These are phyloP conservation scores for Diaporthe ampelina DNA, from an alignment of 2,329 filamentous ascomycete genomes.

Conservation along the genomic window DNA sequence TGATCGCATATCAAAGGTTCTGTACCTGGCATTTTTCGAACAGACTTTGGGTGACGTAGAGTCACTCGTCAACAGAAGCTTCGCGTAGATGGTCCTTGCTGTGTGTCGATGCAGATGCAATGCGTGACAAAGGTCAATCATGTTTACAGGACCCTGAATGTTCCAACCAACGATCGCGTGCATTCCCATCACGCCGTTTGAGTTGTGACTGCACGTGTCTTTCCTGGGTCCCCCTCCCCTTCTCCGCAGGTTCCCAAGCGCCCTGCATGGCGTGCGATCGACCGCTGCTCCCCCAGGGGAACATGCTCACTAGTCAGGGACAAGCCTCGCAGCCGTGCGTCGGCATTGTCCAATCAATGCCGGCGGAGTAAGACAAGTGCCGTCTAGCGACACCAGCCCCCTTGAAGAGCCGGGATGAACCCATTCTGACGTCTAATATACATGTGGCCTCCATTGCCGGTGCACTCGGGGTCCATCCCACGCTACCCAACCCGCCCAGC, in stretches of 20 bases:
- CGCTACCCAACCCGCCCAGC: background rate
- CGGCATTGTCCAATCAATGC: constrained; percentile 18
- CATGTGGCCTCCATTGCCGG: constrained; percentile 8
- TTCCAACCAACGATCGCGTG: background rate
- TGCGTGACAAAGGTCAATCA: background rate
- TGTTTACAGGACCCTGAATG: constrained; percentile 1
- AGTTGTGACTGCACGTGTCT: constrained; percentile 23
- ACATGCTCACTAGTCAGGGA: constrained; percentile 19
- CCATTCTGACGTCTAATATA: background rate
- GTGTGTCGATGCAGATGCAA: background rate
- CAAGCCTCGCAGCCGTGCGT: background rate
- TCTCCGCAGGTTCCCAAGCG: constrained; percentile 13
- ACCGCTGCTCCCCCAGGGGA: background rate
- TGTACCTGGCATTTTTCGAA: background rate
- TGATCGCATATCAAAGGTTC: background rate
- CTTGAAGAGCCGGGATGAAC: constrained; percentile 17
- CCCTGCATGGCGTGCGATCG: constrained; percentile 4
- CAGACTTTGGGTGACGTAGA: background rate
- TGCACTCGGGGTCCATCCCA: background rate
- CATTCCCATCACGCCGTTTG: constrained; percentile 13
- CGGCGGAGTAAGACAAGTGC: constrained; percentile 12
- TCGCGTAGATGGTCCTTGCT: background rate
- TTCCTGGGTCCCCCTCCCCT: constrained; percentile 10
- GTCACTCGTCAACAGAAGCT: background rate
- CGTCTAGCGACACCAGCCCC: background rate